Percentiles rank a stretch among this genome's conserved stretches.
phyloP scores from a whole-genome alignment of 805 yeast species.

The Kuraishia floccosa region DNA sequence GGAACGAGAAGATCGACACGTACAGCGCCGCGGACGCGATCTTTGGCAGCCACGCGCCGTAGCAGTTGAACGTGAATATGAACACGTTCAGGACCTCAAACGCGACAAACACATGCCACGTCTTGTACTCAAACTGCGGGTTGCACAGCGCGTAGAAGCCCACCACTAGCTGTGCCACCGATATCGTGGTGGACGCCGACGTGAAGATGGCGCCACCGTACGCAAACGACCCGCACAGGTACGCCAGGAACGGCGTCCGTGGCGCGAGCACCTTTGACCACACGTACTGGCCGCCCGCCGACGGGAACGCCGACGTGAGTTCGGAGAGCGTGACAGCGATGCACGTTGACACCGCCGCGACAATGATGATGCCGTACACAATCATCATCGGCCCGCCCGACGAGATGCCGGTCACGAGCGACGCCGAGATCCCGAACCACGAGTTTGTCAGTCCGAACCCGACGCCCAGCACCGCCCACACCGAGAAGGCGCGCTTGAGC shows the following conservation, averaged over 20 bases:
- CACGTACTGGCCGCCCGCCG: conserved; percentile 49
- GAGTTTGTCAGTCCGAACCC: conserved; percentile 53
- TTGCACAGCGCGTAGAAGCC: conserved; percentile 30
- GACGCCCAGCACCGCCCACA: conserved; percentile 40
- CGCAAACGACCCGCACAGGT: conserved; percentile 50
- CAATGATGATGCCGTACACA: conserved; percentile 43
- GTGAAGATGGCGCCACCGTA: conserved; percentile 55
- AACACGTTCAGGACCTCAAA: conserved; percentile 32
- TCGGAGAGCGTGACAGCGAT: conserved; percentile 43
- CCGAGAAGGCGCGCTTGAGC: conserved; percentile 25
- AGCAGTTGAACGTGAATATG: conserved; percentile 34
- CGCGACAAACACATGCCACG: conserved; percentile 46
- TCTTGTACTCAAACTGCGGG: conserved; percentile 21
- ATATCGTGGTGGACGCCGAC: conserved; percentile 44
- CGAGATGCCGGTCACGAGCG: conserved; percentile 40
- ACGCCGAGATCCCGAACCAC: conserved; percentile 51
- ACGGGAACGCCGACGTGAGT: conserved; percentile 39
- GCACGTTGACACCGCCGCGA: conserved; percentile 32
- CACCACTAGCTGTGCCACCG: conserved; percentile 38
- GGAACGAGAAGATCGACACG: conserved; percentile 39
- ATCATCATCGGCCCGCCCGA: conserved; percentile 51
- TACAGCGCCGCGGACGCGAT: conserved; percentile 39
- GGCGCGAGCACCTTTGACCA: conserved; percentile 50
- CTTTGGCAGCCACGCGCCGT: conserved; percentile 39
- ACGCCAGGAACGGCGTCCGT: conserved; percentile 34